phyloP scores from a whole-genome alignment of 306 rosid species.

The Corylus avellana region DNA sequence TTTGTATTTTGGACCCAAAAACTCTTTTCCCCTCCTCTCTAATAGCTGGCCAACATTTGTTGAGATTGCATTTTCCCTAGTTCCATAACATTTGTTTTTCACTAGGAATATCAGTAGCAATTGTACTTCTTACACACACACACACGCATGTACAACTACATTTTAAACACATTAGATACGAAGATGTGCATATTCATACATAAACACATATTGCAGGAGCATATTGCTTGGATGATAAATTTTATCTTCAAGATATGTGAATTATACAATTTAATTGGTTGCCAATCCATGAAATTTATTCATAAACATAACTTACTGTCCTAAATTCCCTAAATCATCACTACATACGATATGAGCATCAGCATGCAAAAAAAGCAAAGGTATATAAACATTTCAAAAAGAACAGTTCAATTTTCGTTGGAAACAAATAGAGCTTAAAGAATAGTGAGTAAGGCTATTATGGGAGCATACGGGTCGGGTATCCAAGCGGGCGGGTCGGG shows the following conservation, averaged over 20 bases:
- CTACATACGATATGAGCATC: too few relatives aligned
- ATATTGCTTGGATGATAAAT: too few relatives aligned
- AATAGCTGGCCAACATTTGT: conserved; percentile 77
- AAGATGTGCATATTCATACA: neutral
- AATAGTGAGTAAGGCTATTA: neutral
- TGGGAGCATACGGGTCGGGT: conserved; percentile 60
- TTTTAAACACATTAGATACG: neutral
- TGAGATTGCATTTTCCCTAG: conserved; percentile 53
- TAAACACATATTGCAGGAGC: too few relatives aligned
- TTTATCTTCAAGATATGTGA: too few relatives aligned
- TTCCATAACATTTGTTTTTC: neutral
- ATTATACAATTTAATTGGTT: too few relatives aligned
- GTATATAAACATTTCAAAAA: neutral
- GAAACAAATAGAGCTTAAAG: conserved; percentile 6
- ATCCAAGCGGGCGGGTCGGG: conserved; percentile 93
- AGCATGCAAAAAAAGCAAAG: too few relatives aligned
- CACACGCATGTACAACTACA: neutral
- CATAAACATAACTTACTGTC: too few relatives aligned
- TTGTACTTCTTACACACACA: neutral
- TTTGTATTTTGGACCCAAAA: conserved; percentile 68
- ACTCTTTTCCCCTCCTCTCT: conserved; percentile 66
- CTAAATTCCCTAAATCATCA: too few relatives aligned
- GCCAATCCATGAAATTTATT: too few relatives aligned
- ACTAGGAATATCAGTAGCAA: neutral
- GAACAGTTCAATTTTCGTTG: neutral